Conservation (phyloP, 441 rosid genomes). For the Macaranga tanarius region DNA sequence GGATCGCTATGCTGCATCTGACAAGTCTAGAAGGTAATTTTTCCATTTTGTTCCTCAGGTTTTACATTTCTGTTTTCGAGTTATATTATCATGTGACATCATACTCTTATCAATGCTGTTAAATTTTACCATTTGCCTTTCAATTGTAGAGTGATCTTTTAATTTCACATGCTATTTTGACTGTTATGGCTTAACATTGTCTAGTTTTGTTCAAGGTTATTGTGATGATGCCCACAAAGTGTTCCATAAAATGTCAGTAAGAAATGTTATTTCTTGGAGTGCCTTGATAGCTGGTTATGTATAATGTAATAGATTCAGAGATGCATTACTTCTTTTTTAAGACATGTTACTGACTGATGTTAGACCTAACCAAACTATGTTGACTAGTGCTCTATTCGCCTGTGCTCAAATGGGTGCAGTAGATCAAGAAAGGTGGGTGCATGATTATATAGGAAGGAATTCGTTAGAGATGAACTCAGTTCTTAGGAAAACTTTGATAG, state of each 20-base stretch:
- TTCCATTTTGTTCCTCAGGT: conserved; percentile 21
- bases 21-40: conserved; percentile 65
- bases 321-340: conserved; percentile 53
- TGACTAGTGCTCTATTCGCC: conserved; percentile 38
- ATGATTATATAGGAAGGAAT: conserved; percentile 24
- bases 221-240: conserved; percentile 36
- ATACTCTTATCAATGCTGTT: neutral
- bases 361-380: conserved; percentile 30
- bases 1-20: conserved; percentile 82
- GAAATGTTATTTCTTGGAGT: conserved; percentile 76
- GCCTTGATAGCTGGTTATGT: conserved; percentile 66
- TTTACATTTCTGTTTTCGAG: conserved; percentile 4
- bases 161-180: conserved; percentile 7
- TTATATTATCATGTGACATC: conserved; percentile 9
- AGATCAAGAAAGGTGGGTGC: conserved; percentile 37
- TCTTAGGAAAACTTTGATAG: conserved; percentile 33
- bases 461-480: conserved; percentile 25
- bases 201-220: conserved; percentile 10
- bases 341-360: conserved; percentile 43
- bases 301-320: conserved; percentile 52
- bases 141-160: neutral
- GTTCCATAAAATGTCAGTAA: conserved; percentile 55
- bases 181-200: conserved; percentile 3
- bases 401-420: conserved; percentile 37
- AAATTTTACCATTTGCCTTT: neutral